phyloP scores from a whole-genome alignment of 805 yeast species.

The Priceomyces castillae region DNA sequence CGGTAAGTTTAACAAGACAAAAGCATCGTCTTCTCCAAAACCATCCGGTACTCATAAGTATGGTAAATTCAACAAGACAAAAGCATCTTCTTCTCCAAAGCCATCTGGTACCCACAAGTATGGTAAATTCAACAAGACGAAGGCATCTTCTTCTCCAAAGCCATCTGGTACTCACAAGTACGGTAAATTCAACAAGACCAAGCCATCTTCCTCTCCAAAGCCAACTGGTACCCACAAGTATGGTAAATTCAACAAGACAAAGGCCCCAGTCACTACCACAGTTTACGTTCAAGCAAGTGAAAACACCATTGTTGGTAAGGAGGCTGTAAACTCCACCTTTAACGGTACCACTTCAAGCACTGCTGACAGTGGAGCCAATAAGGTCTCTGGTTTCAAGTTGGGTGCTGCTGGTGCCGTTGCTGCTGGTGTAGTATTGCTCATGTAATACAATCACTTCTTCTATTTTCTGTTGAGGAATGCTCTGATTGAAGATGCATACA shows the following conservation, averaged over 20 bases:
- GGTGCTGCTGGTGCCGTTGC: conserved; percentile 45
- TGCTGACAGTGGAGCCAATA: conserved; percentile 20
- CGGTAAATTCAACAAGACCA: conserved; percentile 37
- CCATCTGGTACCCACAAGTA: conserved; percentile 32
- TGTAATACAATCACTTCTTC: conserved; percentile 21
- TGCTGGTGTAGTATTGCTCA: conserved; percentile 49
- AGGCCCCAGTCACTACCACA: conserved; percentile 32
- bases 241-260: conserved; percentile 37
- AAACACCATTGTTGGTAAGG: background rate
- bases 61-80: conserved; percentile 37
- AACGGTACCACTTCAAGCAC: conserved; percentile 22
- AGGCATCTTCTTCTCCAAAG: conserved; percentile 29
- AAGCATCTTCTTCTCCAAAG: conserved; percentile 28
- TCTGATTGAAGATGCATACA: too few species aligned
- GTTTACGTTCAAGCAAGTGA: conserved; percentile 11
- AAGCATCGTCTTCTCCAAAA: conserved; percentile 12
- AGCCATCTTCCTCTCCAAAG: conserved; percentile 14
- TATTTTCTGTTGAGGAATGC: too few species aligned
- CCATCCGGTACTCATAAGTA: conserved; percentile 25
- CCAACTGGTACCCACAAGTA: conserved; percentile 25
- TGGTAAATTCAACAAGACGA: conserved; percentile 37
- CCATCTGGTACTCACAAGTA: conserved; percentile 32
- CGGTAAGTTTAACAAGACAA: conserved; percentile 55
- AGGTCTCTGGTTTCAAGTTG: conserved; percentile 18
- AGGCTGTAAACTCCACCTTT: conserved; percentile 11